Percentiles rank a stretch among this genome's conserved stretches.
These are phyloP conservation scores for Dendrobium catenatum DNA, from an alignment of 106 monocot species.

Conservation along the genomic window DNA sequence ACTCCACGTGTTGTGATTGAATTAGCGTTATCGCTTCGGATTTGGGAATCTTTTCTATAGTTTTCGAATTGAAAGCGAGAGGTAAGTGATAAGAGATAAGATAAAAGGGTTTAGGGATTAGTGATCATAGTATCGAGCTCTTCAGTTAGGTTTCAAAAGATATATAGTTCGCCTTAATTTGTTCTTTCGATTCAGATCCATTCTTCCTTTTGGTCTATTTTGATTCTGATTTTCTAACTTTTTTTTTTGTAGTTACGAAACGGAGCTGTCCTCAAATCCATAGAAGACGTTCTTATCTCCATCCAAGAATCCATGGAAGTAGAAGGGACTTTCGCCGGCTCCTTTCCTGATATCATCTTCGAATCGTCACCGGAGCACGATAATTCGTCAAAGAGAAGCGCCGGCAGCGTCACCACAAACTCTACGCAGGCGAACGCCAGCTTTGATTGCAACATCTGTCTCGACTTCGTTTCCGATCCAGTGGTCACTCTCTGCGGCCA, in stretches of 20 bases:
- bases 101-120: not conserved
- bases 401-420: not conserved
- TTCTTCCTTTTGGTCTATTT: not conserved
- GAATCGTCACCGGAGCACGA: conserved; percentile 9
- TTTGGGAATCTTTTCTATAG: not conserved
- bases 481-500: conserved; percentile 98
- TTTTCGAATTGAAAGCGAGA: not conserved
- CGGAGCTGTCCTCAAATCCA: not conserved
- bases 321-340: not conserved
- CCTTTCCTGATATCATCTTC: not conserved
- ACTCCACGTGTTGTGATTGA: not conserved
- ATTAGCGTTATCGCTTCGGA: not conserved
- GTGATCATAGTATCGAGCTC: not conserved
- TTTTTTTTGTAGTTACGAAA: not conserved
- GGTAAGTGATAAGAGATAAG: not conserved
- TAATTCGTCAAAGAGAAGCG: conserved; percentile 8
- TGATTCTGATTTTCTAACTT: no score
- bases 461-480: conserved; percentile 63
- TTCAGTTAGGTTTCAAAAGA: not conserved
- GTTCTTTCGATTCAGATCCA: not conserved
- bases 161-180: not conserved
- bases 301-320: conserved; percentile 8
- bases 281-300: not conserved
- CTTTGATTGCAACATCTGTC: conserved; percentile 98
- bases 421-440: conserved; percentile 24